Base-by-base conservation (phyloP, 306 rosid species). In the Lathyrus tuberosus region DNA sequence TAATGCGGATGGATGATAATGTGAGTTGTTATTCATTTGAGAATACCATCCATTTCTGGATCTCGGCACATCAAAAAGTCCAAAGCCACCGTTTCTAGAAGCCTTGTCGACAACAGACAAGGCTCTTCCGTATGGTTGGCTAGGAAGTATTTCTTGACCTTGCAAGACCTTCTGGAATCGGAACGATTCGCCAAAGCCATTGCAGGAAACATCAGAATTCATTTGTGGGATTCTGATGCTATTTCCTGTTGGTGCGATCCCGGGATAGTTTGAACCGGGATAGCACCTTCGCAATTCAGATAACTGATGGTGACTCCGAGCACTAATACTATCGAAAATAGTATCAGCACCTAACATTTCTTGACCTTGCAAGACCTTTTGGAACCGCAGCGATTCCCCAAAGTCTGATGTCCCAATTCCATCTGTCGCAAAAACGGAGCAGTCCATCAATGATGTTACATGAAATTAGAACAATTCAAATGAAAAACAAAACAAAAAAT, bases 331-430 rank as follows among this genome's bases (percentile, higher is more conserved):
- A 76, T 91, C 81, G 22, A 67, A 76, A 56, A 82, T 81, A 71
- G 86, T 73, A 84, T 83, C 82, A 81, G 73, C 86, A 75, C 88
- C 88, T 43, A 74, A 81, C 72, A 91, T 89, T 94, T 94, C 99
- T 94, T 94, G 99, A 94, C 99, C 99, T 94, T 94, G 99, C 99
- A 94, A 94, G 99, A 94, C 99, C 99, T 91, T 88, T 83, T 74
- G 99, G 95, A 94, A 94, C 79, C 92, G 84, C 46, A 78, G 65
- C 22, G 97, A 70, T 82, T 94, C 97, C 84, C 91, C 89, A 78
- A 94, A 91, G 97, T 89, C 97, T 75, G 91, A 82, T 52, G 85
- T 53, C 48, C 95, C 92, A 82, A 86, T 86, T 65, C 92, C 95
- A 83, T 76, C 99, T 94, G 90, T 28, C 48, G 70, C 40, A 60